A percentile compares a stretch with the other conserved stretches of the same genome.
Evolutionary conservation across 805 yeast species (phyloP).

Genomic region (Yarrowia sp.): DNA sequence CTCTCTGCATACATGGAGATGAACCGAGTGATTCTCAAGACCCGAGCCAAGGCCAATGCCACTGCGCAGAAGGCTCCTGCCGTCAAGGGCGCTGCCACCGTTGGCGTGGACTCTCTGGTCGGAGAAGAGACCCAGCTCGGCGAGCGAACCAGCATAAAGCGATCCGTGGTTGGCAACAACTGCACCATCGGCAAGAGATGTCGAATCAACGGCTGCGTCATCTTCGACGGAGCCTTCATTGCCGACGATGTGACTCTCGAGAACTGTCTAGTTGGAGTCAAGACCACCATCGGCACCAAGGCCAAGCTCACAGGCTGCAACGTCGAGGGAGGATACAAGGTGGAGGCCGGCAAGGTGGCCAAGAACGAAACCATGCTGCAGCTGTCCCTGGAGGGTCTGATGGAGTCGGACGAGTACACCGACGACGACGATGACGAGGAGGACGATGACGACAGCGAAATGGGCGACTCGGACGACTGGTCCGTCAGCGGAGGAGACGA

Average conservation of each 20-base stretch:
- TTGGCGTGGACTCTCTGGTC: constrained; percentile 83
- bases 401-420: constrained; percentile 34
- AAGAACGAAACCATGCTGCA: constrained; percentile 41
- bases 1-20: constrained; percentile 85
- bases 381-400: constrained; percentile 39
- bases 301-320: constrained; percentile 74
- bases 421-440: constrained; percentile 30
- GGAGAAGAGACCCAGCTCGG: constrained; percentile 68
- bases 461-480: constrained; percentile 31
- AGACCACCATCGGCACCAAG: constrained; percentile 62
- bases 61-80: constrained; percentile 32
- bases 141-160: constrained; percentile 81
- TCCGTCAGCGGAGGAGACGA: constrained; percentile 38
- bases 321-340: constrained; percentile 75
- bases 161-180: constrained; percentile 72
- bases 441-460: constrained; percentile 33
- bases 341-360: constrained; percentile 50
- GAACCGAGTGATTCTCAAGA: constrained; percentile 70
- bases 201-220: constrained; percentile 80
- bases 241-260: constrained; percentile 74
- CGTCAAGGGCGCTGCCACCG: constrained; percentile 52
- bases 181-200: constrained; percentile 83
- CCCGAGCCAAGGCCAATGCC: constrained; percentile 47
- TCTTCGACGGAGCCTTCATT: constrained; percentile 65
- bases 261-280: constrained; percentile 80